Percentiles rank a stretch among this genome's conserved stretches.
Conservation (phyloP, 2,329 filamentous ascomycete species). For the Hymenoscyphus occultus region DNA sequence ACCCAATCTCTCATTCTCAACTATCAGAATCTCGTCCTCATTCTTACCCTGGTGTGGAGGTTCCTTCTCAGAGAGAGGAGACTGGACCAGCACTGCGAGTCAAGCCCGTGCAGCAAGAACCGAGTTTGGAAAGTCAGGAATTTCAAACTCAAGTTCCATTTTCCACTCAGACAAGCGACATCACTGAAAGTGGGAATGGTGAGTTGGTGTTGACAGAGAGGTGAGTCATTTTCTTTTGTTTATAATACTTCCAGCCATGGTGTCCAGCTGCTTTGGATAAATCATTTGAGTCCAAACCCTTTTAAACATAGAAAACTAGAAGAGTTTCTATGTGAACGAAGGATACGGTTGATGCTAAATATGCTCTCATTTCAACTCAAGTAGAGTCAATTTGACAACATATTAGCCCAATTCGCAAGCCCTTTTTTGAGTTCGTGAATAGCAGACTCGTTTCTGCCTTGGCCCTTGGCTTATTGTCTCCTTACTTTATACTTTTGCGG, state of each 20-base stretch:
- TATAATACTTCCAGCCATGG: neutral
- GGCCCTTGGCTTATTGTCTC: neutral
- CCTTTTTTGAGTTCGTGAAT: neutral
- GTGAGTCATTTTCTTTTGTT: neutral
- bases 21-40: neutral
- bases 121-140: neutral
- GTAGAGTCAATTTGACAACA: neutral
- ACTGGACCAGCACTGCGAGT: neutral
- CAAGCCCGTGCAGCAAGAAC: neutral
- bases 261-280: neutral
- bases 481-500: neutral
- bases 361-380: neutral
- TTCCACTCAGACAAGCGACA: neutral
- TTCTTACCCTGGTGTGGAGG: neutral
- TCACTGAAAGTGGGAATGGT: neutral
- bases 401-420: neutral
- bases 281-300: neutral
- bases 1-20: neutral
- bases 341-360: neutral
- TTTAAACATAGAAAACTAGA: neutral
- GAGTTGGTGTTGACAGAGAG: neutral
- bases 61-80: neutral
- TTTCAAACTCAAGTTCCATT: neutral
- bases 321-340: neutral
- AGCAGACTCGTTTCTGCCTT: neutral